These are phyloP conservation scores for Kwoniella dendrophila DNA, from an alignment of 768 basidiomycete species.

Conservation along the genomic window DNA sequence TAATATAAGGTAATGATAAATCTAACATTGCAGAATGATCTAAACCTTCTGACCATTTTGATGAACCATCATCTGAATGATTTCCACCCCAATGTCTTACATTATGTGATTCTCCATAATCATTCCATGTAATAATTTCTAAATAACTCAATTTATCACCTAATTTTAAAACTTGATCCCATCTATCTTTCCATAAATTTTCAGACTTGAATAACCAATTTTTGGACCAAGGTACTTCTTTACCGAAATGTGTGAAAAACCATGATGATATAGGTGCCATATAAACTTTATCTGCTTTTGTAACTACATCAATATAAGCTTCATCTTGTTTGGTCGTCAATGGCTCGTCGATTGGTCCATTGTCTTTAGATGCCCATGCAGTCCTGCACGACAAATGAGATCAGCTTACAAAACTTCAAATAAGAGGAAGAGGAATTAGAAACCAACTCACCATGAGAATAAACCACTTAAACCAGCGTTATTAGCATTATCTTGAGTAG, in stretches of 20 bases:
- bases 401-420: conserved; percentile 1
- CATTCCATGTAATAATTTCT: conserved; percentile 52
- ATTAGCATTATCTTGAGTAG: conserved; percentile 36
- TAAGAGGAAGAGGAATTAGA: neutral
- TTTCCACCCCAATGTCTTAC: conserved; percentile 48
- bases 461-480: conserved; percentile 41
- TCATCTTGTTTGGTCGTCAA: conserved; percentile 36
- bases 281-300: conserved; percentile 27
- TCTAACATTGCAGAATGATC: conserved; percentile 53
- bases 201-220: conserved; percentile 55
- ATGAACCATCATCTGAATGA: conserved; percentile 53
- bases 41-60: conserved; percentile 49
- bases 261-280: conserved; percentile 48
- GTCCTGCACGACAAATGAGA: conserved; percentile 30
- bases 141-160: conserved; percentile 42
- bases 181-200: conserved; percentile 49
- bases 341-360: conserved; percentile 38
- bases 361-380: conserved; percentile 53
- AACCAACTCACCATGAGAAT: conserved; percentile 49
- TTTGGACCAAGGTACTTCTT: conserved; percentile 51
- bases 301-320: conserved; percentile 28
- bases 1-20: conserved; percentile 54
- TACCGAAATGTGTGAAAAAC: conserved; percentile 54
- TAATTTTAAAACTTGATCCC: conserved; percentile 50
- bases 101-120: conserved; percentile 54